Evolutionary conservation across 768 basidiomycete genomes (phyloP), one percentile per base, ranked within the genome.

Genomic region (Hydnum rufescens): DNA sequence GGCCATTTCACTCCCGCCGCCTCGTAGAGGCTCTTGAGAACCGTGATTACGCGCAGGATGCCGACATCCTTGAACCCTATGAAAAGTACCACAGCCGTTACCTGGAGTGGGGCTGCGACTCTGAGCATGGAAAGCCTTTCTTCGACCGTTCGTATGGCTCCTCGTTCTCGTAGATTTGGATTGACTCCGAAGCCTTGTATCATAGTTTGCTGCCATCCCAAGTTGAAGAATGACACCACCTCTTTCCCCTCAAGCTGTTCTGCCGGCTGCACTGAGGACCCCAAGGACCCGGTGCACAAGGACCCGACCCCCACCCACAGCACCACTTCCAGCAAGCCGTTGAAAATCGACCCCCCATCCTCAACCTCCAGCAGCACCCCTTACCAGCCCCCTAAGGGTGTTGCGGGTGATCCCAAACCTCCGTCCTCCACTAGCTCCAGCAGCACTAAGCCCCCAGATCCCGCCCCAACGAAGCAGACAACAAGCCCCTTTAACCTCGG

Each of bases 51-150:
- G 13, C 44, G 8, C 13, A 47, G 26, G 44, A 47, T 26, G 8
- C 44, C 13, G 55, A 42, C 42, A 56, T 32, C 52, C 53, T 49
- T 30, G 50, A 60, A 51, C 56, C 58, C 29, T 52, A 58, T 51
- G 57, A 64, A 36, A 57, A 51, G 16, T 80, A 82, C 66, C 77
- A 82, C 66, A 58, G 62, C 28, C 71, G 82, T 54, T 85, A 84
- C 65, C 58, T 74, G 53, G 71, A 73, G 42, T 62, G 81, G 57
- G 68, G 66, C 57, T 74, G 73, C 65, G 57, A 67, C 56, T 51
- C 42, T 44, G 58, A 71, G 58, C 70, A 72, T 48, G 64, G 68
- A 60, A 69, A 70, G 5, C 46, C 63, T 16, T 67, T 64, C 65
- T 66, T 65, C 60, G 58, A 62, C 46, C 59, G 66, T 51, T 64